Conservation (phyloP, 2,329 filamentous ascomycete genomes). For the Aspergillus brunneoviolaceus region DNA sequence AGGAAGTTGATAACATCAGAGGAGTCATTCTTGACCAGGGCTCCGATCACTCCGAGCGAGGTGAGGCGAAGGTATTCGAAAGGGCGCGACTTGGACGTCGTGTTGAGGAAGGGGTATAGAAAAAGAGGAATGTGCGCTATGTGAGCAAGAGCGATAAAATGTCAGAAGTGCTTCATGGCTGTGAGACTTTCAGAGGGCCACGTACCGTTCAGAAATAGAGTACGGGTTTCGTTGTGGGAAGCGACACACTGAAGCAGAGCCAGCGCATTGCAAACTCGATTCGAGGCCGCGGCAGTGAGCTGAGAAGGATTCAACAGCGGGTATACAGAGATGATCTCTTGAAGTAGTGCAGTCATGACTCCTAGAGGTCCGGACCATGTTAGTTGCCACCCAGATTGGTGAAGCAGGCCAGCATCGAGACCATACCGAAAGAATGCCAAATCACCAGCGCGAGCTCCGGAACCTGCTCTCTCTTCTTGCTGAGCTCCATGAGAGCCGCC, state of each 20-base stretch:
- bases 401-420: conserved; percentile 7
- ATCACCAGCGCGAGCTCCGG: conserved; percentile 93
- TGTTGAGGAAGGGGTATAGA: conserved; percentile 97
- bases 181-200: background rate
- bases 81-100: conserved; percentile 93
- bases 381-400: conserved; percentile 3
- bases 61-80: conserved; percentile 97
- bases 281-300: conserved; percentile 94
- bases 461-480: conserved; percentile 98
- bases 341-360: conserved; percentile 95
- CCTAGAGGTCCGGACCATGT: conserved; percentile 51
- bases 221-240: conserved; percentile 93
- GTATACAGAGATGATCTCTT: conserved; percentile 99
- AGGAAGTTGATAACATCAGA: conserved; percentile 99
- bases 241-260: conserved; percentile 95
- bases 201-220: conserved; percentile 86
- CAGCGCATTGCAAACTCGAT: conserved; percentile 94
- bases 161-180: background rate
- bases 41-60: conserved; percentile 92
- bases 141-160: conserved; percentile 1
- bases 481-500: conserved; percentile 87
- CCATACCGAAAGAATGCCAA: conserved; percentile 95
- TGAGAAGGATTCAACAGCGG: conserved; percentile 94
- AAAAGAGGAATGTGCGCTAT: conserved; percentile 95
- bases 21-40: conserved; percentile 97